These are phyloP conservation scores for Aspergillus novoparasiticus DNA, from an alignment of 2,329 filamentous ascomycete species.

Conservation along the genomic window DNA sequence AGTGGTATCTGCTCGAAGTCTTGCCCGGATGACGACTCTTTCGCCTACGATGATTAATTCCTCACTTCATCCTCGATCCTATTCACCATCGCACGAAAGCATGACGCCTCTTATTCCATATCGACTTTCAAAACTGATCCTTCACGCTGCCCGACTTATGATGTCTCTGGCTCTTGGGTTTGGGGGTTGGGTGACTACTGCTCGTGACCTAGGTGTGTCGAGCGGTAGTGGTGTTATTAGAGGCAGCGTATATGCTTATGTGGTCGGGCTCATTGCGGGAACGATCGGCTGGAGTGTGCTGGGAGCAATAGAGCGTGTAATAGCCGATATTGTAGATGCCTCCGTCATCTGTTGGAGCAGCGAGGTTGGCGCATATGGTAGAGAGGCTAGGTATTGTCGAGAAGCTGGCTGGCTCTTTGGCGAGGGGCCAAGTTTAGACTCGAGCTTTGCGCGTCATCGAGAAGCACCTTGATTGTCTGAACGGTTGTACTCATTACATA, in stretches of 20 bases:
- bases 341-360: slow-evolving; percentile 93
- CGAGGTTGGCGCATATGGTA: slow-evolving; percentile 69
- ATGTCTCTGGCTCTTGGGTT: slow-evolving; percentile 90
- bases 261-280: slow-evolving; percentile 87
- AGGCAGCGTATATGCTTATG: slow-evolving; percentile 90
- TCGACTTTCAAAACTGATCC: slow-evolving; percentile 83
- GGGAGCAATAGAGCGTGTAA: slow-evolving; percentile 84
- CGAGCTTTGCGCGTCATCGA: slow-evolving; percentile 5
- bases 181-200: slow-evolving; percentile 94
- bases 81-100: slow-evolving; percentile 43
- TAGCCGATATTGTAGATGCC: slow-evolving; percentile 84
- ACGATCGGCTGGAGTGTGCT: slow-evolving; percentile 95
- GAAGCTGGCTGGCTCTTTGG: slow-evolving; percentile 90
- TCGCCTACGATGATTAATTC: slow-evolving; percentile 70
- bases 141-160: slow-evolving; percentile 87
- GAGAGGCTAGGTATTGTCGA: slow-evolving; percentile 76
- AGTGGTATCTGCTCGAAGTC: slow-evolving; percentile 72
- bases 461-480: not conserved
- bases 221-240: slow-evolving; percentile 52
- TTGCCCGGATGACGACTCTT: slow-evolving; percentile 82
- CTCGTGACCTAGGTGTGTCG: slow-evolving; percentile 71
- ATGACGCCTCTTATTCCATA: slow-evolving; percentile 74
- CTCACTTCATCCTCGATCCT: slow-evolving; percentile 53
- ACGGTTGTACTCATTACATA: not conserved
- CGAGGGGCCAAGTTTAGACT: slow-evolving; percentile 43